Evolutionary conservation across 169 alveolate species (phyloP), one percentile per base, ranked within the genome.

Genomic region (Eimeria maxima): DNA sequence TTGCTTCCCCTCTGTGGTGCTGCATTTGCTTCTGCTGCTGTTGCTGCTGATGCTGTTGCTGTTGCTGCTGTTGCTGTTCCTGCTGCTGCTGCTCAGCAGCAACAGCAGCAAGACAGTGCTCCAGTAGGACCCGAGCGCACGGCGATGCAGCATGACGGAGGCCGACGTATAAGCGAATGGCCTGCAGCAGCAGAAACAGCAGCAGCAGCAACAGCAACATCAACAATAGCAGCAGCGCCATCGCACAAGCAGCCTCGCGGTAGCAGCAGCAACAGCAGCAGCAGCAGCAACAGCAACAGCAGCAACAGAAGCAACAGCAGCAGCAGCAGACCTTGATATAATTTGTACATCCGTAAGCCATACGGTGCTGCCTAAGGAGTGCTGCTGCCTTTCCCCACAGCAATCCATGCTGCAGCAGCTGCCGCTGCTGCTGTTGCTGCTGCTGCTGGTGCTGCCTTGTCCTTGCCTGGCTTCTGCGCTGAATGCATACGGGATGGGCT

Each of bases 71-170:
- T 50, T 50, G 57, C 18, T 50, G 57, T 11, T 50, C 18, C 18
- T 50, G 57, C 57, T 50, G 57, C 57, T 50, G 71, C 65, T 57
- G 94, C n/a, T 57, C 55, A 1, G 94, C 83, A 69, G 95, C 50
- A n/a, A 78, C 65, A 27, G 80, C 74, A 50, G 87, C 44, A 6
- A 69, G 88, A 29, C 87, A 69, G 10, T 76, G 95, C 53, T 69
- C 71, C 8, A 69, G 95, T 33, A 89, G 87, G 24, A 67, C 69
- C 33, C 69, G 87, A 44, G 73, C 95, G 73, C 65, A 89, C 1
- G 95, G 95, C 44, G 74, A 60, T 20, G 55, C 71, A 24, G 83
- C 55, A 65, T 88, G 94, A 29, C 74, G 94, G 53, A 88, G 67
- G 24, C 69, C 53, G 18, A 88, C 84, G 84, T 88, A 88, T 42